Evolutionary conservation across 352 stramenopile genomes (phyloP).

Genomic region (Blastocystis sp.): DNA sequence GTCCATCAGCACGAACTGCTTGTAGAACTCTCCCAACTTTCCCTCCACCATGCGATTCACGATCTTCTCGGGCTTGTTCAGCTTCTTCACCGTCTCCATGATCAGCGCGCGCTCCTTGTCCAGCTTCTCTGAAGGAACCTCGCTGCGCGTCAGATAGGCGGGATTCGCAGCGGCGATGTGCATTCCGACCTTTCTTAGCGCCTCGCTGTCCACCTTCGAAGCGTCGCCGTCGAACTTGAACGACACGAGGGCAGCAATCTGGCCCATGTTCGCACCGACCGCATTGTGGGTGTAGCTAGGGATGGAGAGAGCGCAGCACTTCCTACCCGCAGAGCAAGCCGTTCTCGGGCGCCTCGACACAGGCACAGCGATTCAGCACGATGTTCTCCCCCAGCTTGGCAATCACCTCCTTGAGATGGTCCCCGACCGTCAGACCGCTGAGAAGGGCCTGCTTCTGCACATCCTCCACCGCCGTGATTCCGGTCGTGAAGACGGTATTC

Average conservation of each 20-base stretch:
- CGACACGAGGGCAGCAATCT: slow-evolving; percentile 54
- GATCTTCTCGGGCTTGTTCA: slow-evolving; percentile 71
- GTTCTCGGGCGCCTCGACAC: background rate
- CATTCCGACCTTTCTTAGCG: slow-evolving; percentile 57
- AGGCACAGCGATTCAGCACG: slow-evolving; percentile 42
- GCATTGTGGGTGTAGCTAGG: slow-evolving; percentile 65
- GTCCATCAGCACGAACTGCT: slow-evolving; percentile 64
- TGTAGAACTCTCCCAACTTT: slow-evolving; percentile 67
- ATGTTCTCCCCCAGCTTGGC: slow-evolving; percentile 71
- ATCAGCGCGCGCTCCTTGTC: slow-evolving; percentile 53
- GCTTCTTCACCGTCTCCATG: slow-evolving; percentile 49
- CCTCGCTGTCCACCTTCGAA: slow-evolving; percentile 12
- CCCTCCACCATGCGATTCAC: slow-evolving; percentile 68
- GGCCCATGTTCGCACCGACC: slow-evolving; percentile 51
- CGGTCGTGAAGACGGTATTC: slow-evolving; percentile 36
- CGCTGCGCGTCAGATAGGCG: slow-evolving; percentile 16
- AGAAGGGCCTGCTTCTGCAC: slow-evolving; percentile 50
- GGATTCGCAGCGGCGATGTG: slow-evolving; percentile 68
- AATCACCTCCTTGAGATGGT: slow-evolving; percentile 65
- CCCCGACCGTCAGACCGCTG: slow-evolving; percentile 54
- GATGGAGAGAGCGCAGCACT: background rate
- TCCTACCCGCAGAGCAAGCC: slow-evolving; percentile 28
- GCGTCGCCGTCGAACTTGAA: slow-evolving; percentile 7
- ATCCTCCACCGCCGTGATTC: background rate
- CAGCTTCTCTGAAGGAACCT: slow-evolving; percentile 29